Percentiles rank a stretch among this genome's conserved stretches.
These are phyloP conservation scores for Inonotus obliquus DNA, from an alignment of 1,284 basidiomycete genomes.

Conservation along the genomic window DNA sequence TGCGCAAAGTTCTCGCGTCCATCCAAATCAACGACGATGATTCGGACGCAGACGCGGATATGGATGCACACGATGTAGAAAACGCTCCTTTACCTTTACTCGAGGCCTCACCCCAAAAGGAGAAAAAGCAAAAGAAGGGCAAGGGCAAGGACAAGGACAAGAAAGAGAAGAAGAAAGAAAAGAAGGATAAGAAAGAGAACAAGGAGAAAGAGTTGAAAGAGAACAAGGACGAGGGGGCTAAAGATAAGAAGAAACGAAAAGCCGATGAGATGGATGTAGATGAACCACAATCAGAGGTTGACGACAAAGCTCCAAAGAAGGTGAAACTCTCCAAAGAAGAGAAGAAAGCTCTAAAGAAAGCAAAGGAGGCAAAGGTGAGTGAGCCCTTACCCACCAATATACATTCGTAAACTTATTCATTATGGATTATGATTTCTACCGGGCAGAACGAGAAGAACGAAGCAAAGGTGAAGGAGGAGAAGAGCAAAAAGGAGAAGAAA, in stretches of 20 bases:
- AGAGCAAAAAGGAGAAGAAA: slow-evolving; percentile 36
- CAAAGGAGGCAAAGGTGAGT: slow-evolving; percentile 52
- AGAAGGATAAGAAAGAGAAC: slow-evolving; percentile 51
- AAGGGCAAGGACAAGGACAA: slow-evolving; percentile 55
- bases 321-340: slow-evolving; percentile 76
- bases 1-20: slow-evolving; percentile 69
- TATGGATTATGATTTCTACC: slow-evolving; percentile 10
- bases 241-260: slow-evolving; percentile 56
- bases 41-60: slow-evolving; percentile 65
- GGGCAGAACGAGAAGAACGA: slow-evolving; percentile 22
- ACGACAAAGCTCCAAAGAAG: slow-evolving; percentile 61
- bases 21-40: slow-evolving; percentile 72
- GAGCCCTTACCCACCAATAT: slow-evolving; percentile 5
- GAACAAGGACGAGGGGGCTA: slow-evolving; percentile 51
- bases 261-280: slow-evolving; percentile 60
- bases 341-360: slow-evolving; percentile 78
- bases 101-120: slow-evolving; percentile 47
- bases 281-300: slow-evolving; percentile 44
- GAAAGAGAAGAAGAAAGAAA: slow-evolving; percentile 57
- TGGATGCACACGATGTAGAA: slow-evolving; percentile 49
- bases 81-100: slow-evolving; percentile 50
- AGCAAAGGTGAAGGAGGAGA: slow-evolving; percentile 27
- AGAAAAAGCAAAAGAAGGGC: too few species aligned
- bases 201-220: slow-evolving; percentile 56
- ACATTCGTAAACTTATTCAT: background rate